Evolutionary conservation across 257 asterid species (phyloP).

Genomic region (Nicotiana sylvestris): DNA sequence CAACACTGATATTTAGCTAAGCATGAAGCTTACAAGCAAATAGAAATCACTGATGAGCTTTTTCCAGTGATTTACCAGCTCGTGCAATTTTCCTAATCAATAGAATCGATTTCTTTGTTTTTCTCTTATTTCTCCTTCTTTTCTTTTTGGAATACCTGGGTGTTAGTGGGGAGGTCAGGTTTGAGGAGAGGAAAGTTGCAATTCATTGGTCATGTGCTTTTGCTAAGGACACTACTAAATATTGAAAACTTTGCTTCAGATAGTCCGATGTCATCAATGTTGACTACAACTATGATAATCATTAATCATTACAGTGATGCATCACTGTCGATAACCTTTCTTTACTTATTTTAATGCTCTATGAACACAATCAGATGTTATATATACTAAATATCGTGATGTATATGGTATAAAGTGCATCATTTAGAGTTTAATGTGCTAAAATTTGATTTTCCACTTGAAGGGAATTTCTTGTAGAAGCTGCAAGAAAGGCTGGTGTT

Average conservation of each 20-base stretch:
- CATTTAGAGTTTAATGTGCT: conserved; percentile 3
- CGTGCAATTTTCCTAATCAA: not conserved
- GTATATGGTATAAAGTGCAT: not conserved
- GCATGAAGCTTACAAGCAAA: not conserved
- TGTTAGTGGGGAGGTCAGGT: not conserved
- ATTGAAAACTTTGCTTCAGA: not conserved
- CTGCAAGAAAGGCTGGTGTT: conserved; percentile 73
- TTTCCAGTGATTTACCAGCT: not conserved
- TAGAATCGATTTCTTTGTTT: not conserved
- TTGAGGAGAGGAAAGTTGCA: not conserved
- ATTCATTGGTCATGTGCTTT: not conserved
- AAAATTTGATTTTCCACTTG: conserved; percentile 14
- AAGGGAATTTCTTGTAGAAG: conserved; percentile 69
- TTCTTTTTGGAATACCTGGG: not conserved
- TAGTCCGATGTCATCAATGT: not conserved
- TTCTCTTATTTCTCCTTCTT: not conserved
- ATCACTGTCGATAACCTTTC: not conserved
- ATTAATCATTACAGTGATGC: not conserved
- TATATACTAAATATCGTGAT: not conserved
- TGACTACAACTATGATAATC: not conserved
- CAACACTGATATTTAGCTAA: not conserved
- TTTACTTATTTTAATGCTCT: not conserved
- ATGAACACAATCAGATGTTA: not conserved
- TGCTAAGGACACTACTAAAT: not conserved
- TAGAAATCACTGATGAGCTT: not conserved